Conservation (phyloP, 2,329 filamentous ascomycete genomes). For the Xylariomycetidae sp. region DNA sequence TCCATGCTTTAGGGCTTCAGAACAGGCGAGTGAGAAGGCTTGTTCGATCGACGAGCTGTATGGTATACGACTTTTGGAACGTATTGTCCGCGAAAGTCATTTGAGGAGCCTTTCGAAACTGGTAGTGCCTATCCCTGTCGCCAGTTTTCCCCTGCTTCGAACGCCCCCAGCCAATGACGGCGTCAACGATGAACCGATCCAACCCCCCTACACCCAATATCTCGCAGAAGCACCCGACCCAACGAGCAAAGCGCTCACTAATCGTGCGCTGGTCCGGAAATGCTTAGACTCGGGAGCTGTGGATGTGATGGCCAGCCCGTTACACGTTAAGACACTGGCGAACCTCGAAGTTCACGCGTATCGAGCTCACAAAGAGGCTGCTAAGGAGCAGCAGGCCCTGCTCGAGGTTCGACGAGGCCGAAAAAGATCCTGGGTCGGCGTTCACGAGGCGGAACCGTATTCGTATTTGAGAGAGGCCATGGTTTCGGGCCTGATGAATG, state of each 20-base stretch:
- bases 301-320: slow-evolving; percentile 77
- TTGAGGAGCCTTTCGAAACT: slow-evolving; percentile 52
- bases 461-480: slow-evolving; percentile 88
- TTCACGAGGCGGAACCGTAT: slow-evolving; percentile 80
- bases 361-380: slow-evolving; percentile 71
- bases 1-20: slow-evolving; percentile 34
- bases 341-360: slow-evolving; percentile 80
- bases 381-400: slow-evolving; percentile 67
- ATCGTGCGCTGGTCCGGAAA: slow-evolving; percentile 52
- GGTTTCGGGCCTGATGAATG: slow-evolving; percentile 86
- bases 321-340: slow-evolving; percentile 69
- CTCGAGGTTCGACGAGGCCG: slow-evolving; percentile 68
- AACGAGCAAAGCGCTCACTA: slow-evolving; percentile 32
- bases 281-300: slow-evolving; percentile 83
- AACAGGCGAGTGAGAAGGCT: slow-evolving; percentile 34
- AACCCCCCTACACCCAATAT: slow-evolving; percentile 19
- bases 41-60: slow-evolving; percentile 47
- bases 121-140: slow-evolving; percentile 51
- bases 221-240: slow-evolving; percentile 16
- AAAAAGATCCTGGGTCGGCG: slow-evolving; percentile 88
- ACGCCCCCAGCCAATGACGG: slow-evolving; percentile 26
- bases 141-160: slow-evolving; percentile 33
- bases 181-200: slow-evolving; percentile 18
- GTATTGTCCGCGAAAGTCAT: slow-evolving; percentile 54
- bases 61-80: slow-evolving; percentile 50